Evolutionary conservation across 2,329 filamentous ascomycete genomes (phyloP).

Genomic region (Diplocarpon mali): DNA sequence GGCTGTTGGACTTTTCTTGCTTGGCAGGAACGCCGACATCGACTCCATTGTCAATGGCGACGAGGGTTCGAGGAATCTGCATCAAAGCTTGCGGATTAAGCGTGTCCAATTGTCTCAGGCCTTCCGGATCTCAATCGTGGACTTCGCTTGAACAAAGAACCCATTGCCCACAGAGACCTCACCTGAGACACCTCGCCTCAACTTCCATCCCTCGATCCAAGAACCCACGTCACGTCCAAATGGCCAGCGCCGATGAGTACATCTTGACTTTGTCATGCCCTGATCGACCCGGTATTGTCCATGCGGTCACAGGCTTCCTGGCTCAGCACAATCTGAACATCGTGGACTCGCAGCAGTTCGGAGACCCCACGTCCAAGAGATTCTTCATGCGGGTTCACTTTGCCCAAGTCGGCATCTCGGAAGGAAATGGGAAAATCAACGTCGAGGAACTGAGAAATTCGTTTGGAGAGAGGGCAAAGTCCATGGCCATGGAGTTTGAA

Average conservation of each 20-base stretch:
- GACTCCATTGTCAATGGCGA: conserved; percentile 1
- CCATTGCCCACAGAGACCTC: neutral
- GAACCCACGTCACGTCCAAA: conserved; percentile 6
- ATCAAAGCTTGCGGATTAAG: conserved; percentile 1
- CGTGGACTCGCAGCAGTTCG: conserved; percentile 76
- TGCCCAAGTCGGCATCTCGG: conserved; percentile 36
- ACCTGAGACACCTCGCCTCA: neutral
- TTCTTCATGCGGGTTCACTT: conserved; percentile 91
- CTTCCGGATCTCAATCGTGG: neutral
- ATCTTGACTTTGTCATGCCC: conserved; percentile 76
- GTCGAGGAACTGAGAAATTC: conserved; percentile 39
- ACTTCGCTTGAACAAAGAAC: neutral
- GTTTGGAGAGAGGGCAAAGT: conserved; percentile 49
- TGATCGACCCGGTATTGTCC: conserved; percentile 75
- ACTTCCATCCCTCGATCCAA: conserved; percentile 2
- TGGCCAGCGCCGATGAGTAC: conserved; percentile 37
- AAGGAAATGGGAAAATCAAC: conserved; percentile 33
- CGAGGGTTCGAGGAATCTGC: conserved; percentile 1
- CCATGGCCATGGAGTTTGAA: conserved; percentile 60
- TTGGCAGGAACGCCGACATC: neutral
- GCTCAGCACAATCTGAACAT: conserved; percentile 67
- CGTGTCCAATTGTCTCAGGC: neutral
- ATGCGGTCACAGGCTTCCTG: conserved; percentile 71
- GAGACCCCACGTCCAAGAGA: conserved; percentile 58
- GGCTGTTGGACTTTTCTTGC: neutral